These are phyloP conservation scores for Arthroderma uncinatum DNA, from an alignment of 2,329 filamentous ascomycete genomes.

Conservation along the genomic window DNA sequence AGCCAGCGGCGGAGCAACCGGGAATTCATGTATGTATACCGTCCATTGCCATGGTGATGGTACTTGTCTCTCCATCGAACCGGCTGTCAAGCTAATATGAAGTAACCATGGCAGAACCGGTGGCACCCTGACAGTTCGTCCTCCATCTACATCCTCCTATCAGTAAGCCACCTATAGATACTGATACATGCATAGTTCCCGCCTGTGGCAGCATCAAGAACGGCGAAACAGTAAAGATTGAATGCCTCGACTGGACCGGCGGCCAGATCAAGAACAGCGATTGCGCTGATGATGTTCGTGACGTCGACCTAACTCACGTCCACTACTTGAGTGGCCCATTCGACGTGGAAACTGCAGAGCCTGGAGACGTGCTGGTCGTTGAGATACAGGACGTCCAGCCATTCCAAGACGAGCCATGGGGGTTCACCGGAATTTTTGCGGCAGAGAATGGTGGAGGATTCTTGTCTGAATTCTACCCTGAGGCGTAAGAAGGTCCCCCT, in stretches of 20 bases:
- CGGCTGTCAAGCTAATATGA: not conserved
- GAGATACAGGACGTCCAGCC: conserved; percentile 93
- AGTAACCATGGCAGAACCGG: conserved; percentile 52
- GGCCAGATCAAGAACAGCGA: conserved; percentile 86
- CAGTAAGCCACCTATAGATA: conserved; percentile 37
- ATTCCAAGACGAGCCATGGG: conserved; percentile 75
- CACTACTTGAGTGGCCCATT: conserved; percentile 89
- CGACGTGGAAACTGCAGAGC: conserved; percentile 70
- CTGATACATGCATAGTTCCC: conserved; percentile 50
- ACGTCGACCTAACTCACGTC: conserved; percentile 71
- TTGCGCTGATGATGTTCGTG: conserved; percentile 73
- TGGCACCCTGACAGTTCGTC: conserved; percentile 68
- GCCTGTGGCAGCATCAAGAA: conserved; percentile 61
- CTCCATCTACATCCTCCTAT: not conserved
- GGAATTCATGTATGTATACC: conserved; percentile 60
- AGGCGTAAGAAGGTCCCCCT: conserved; percentile 51
- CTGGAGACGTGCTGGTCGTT: conserved; percentile 72
- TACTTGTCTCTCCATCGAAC: no score
- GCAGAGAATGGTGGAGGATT: conserved; percentile 79
- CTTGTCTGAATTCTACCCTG: conserved; percentile 74
- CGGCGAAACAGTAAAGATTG: conserved; percentile 82
- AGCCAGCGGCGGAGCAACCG: conserved; percentile 57
- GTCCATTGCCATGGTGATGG: no score
- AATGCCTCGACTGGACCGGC: conserved; percentile 69
- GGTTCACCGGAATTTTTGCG: conserved; percentile 74